These are phyloP conservation scores for Orbilia brochopaga DNA, from an alignment of 2,329 filamentous ascomycete species.

Conservation along the genomic window DNA sequence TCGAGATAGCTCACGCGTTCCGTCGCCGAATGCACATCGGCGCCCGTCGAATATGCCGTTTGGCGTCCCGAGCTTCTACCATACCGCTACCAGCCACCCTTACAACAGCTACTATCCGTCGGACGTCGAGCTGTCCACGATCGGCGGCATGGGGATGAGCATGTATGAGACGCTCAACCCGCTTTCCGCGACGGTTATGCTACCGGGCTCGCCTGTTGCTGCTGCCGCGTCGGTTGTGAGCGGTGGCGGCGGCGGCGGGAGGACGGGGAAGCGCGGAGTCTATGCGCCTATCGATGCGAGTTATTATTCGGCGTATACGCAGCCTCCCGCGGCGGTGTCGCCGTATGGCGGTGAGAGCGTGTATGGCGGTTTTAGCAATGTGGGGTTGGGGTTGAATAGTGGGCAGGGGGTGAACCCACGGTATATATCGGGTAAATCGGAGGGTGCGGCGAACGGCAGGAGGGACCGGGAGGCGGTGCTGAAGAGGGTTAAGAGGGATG, in stretches of 20 bases:
- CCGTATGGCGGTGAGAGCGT: slow-evolving; percentile 24
- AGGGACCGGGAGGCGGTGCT: slow-evolving; percentile 33
- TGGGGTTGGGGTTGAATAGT: slow-evolving; percentile 14
- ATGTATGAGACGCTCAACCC: slow-evolving; percentile 49
- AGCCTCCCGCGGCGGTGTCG: slow-evolving; percentile 15
- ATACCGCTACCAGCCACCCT: slow-evolving; percentile 33
- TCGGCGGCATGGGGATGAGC: slow-evolving; percentile 39
- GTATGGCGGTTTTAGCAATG: slow-evolving; percentile 23
- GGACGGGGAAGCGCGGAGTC: slow-evolving; percentile 35
- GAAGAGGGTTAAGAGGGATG: slow-evolving; percentile 38
- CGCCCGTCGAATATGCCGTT: slow-evolving; percentile 32
- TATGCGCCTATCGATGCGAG: slow-evolving; percentile 49
- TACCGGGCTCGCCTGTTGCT: slow-evolving; percentile 2
- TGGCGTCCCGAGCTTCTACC: slow-evolving; percentile 45
- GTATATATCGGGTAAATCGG: slow-evolving; percentile 45
- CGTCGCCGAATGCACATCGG: slow-evolving; percentile 7
- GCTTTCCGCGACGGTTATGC: slow-evolving; percentile 29
- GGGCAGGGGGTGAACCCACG: slow-evolving; percentile 36
- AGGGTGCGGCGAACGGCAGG: slow-evolving; percentile 32
- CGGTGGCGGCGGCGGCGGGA: background rate
- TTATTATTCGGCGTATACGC: slow-evolving; percentile 43
- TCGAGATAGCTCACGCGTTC: background rate
- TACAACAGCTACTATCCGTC: slow-evolving; percentile 40
- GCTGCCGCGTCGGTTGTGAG: background rate
- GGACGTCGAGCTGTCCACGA: slow-evolving; percentile 39